Percentiles rank a stretch among this genome's conserved stretches.
Conservation (phyloP, 1,284 basidiomycete species). For the Pisolithus thermaeus region DNA sequence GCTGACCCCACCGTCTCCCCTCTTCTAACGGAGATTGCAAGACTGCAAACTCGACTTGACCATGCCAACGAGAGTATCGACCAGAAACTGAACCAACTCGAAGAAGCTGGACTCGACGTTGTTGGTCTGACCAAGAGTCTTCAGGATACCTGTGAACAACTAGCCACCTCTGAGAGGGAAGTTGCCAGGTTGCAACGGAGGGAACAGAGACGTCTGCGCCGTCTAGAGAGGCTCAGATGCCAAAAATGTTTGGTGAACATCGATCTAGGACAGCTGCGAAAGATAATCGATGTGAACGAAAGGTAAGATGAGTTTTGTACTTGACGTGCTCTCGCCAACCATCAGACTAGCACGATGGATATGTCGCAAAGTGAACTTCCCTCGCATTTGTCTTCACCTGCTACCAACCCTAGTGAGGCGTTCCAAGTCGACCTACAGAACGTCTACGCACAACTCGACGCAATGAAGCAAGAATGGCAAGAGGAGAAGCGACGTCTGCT, state of each 20-base stretch:
- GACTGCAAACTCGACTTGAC: constrained; percentile 66
- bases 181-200: constrained; percentile 53
- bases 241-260: constrained; percentile 61
- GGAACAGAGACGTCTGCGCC: constrained; percentile 56
- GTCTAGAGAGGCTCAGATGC: constrained; percentile 56
- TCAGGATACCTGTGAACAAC: constrained; percentile 58
- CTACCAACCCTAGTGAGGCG: constrained; percentile 57
- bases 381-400: constrained; percentile 56
- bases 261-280: constrained; percentile 41
- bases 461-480: constrained; percentile 63
- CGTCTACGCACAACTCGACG: constrained; percentile 56
- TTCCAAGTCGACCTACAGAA: constrained; percentile 50
- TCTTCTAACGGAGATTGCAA: constrained; percentile 57
- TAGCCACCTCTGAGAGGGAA: constrained; percentile 59
- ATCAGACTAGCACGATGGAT: constrained; percentile 43
- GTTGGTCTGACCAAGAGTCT: constrained; percentile 65
- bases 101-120: constrained; percentile 68
- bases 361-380: constrained; percentile 42
- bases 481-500: constrained; percentile 54
- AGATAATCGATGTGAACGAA: constrained; percentile 42
- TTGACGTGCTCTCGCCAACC: constrained; percentile 2
- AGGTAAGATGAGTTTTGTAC: constrained; percentile 39
- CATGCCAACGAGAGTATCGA: constrained; percentile 78
- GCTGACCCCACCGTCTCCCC: constrained; percentile 49
- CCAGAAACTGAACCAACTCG: constrained; percentile 76